Percentiles rank a stretch among this genome's conserved stretches.
Evolutionary conservation across 768 basidiomycete species (phyloP).

Genomic region (Lepiota subincarnata): DNA sequence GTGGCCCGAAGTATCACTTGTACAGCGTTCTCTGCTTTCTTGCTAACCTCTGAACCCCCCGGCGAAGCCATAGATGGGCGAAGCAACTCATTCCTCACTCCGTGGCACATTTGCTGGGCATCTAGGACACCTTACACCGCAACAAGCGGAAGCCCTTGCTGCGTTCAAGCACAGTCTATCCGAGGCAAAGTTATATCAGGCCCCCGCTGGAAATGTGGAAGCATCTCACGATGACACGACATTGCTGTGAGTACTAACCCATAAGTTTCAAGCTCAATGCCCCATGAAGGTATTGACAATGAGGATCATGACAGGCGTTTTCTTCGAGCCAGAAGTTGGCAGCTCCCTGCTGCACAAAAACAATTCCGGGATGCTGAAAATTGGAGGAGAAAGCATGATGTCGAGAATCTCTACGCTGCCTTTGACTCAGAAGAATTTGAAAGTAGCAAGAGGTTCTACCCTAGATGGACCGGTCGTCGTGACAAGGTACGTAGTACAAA

Average conservation of each 20-base stretch:
- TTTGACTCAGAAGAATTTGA: constrained; percentile 62
- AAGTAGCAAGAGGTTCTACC: constrained; percentile 59
- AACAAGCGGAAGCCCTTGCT: constrained; percentile 45
- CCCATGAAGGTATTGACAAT: background rate
- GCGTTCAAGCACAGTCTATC: constrained; percentile 51
- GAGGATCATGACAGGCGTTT: constrained; percentile 57
- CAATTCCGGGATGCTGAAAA: constrained; percentile 66
- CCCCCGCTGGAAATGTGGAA: constrained; percentile 23
- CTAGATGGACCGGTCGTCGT: constrained; percentile 75
- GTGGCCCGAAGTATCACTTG: background rate
- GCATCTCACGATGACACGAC: constrained; percentile 65
- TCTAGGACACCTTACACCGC: constrained; percentile 46
- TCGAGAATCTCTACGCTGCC: constrained; percentile 57
- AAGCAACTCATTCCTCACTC: background rate
- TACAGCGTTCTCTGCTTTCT: background rate
- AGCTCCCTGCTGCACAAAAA: constrained; percentile 55
- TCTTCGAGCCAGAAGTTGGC: constrained; percentile 73
- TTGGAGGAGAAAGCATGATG: constrained; percentile 63
- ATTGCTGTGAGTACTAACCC: constrained; percentile 47
- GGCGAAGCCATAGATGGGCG: background rate
- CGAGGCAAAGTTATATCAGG: constrained; percentile 49
- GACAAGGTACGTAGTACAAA: constrained; percentile 51
- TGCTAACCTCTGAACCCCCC: background rate
- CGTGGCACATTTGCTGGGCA: constrained; percentile 38
- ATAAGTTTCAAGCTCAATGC: background rate